Conservation (phyloP, 2,329 filamentous ascomycete genomes). For the Didymella lethalis region DNA sequence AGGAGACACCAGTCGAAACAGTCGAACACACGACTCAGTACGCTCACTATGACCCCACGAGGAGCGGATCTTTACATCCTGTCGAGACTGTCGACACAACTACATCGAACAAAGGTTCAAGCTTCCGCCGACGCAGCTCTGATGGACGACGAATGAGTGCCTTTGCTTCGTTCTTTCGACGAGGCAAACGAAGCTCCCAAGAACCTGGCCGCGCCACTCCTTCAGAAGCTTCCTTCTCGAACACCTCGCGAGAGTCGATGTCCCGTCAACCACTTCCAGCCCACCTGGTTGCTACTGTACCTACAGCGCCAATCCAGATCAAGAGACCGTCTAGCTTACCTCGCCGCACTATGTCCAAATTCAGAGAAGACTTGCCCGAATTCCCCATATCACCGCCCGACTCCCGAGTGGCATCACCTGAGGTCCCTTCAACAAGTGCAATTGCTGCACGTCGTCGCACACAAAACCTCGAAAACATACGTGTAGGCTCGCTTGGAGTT, state of each 20-base stretch:
- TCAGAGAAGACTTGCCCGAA: conserved; percentile 90
- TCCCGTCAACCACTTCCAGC: conserved; percentile 62
- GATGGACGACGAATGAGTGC: conserved; percentile 47
- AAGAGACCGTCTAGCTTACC: conserved; percentile 66
- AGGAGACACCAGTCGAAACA: conserved; percentile 52
- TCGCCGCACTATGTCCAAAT: conserved; percentile 85
- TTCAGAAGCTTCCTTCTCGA: conserved; percentile 79
- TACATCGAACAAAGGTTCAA: conserved; percentile 37
- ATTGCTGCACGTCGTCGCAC: conserved; percentile 54
- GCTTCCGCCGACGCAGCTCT: conserved; percentile 44
- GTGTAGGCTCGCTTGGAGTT: conserved; percentile 37
- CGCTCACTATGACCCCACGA: conserved; percentile 35
- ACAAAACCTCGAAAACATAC: conserved; percentile 46
- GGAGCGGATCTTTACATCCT: conserved; percentile 46
- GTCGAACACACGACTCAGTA: conserved; percentile 43
- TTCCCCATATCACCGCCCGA: conserved; percentile 84
- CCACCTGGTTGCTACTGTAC: conserved; percentile 55
- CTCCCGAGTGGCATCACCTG: conserved; percentile 80
- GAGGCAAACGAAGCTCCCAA: conserved; percentile 59
- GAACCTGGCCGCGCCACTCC: conserved; percentile 63
- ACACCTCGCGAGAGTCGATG: conserved; percentile 90
- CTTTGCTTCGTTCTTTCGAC: conserved; percentile 71
- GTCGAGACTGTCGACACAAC: conserved; percentile 44
- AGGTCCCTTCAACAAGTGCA: conserved; percentile 60
- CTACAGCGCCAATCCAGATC: conserved; percentile 47